Evolutionary conservation across 768 basidiomycete genomes (phyloP).

Genomic region (Mrakia blollopis): DNA sequence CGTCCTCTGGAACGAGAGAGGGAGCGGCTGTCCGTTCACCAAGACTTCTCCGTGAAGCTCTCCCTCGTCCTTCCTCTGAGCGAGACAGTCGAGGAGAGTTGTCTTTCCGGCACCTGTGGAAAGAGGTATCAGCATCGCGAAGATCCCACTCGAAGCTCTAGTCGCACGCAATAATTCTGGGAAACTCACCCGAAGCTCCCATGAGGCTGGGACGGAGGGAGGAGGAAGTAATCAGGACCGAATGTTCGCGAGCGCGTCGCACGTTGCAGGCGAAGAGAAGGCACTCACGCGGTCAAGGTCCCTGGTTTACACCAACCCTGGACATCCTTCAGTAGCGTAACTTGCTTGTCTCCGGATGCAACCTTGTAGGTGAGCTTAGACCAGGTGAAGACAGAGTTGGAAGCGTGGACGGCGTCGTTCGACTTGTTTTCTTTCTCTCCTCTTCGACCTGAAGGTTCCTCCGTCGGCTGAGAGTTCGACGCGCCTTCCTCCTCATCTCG

Average conservation of each 20-base stretch:
- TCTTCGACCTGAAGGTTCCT: neutral
- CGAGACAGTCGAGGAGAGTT: conserved; percentile 43
- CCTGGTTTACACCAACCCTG: conserved; percentile 36
- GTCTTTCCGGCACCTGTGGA: conserved; percentile 41
- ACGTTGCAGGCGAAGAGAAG: neutral
- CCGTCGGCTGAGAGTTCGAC: neutral
- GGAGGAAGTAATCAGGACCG: neutral
- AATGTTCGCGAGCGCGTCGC: too few relatives aligned
- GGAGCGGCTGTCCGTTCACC: conserved; percentile 47
- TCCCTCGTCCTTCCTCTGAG: conserved; percentile 37
- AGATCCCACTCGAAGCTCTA: too few relatives aligned
- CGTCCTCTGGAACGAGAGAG: conserved; percentile 47
- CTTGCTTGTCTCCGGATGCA: conserved; percentile 31
- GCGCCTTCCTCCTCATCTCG: conserved; percentile 3
- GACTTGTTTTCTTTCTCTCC: neutral
- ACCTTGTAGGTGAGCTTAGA: conserved; percentile 1
- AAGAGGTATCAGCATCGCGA: conserved; percentile 42
- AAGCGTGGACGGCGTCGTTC: neutral
- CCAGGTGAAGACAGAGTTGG: conserved; percentile 17
- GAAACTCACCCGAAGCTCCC: too few relatives aligned
- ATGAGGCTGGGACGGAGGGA: conserved; percentile 41
- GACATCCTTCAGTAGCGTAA: conserved; percentile 20
- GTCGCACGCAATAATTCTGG: too few relatives aligned
- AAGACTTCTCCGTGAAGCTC: conserved; percentile 38
- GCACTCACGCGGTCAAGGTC: conserved; percentile 39